Conservation (phyloP, 495 filamentous ascomycete genomes). For the Neurospora sp. region DNA sequence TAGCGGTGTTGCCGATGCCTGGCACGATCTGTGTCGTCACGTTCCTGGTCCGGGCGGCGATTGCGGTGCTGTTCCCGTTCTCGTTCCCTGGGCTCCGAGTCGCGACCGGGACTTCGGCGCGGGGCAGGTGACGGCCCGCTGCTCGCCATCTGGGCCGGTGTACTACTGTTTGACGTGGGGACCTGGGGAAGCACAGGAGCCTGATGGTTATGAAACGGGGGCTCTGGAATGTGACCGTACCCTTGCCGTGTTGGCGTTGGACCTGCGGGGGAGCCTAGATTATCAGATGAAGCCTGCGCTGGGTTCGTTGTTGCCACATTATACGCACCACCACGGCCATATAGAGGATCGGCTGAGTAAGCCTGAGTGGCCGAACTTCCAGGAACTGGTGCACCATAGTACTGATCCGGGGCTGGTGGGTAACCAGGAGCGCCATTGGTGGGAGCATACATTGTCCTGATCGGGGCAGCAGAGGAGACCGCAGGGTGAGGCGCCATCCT, state of each 20-base stretch:
- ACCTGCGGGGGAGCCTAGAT: constrained; percentile 43
- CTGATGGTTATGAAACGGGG: constrained; percentile 19
- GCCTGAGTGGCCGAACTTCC: constrained; percentile 20
- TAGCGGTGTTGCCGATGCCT: constrained; percentile 20
- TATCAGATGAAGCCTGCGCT: constrained; percentile 35
- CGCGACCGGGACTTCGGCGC: constrained; percentile 31
- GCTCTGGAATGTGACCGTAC: constrained; percentile 25
- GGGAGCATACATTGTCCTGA: constrained; percentile 11
- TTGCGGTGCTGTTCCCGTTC: constrained; percentile 11
- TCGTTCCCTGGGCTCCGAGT: constrained; percentile 30
- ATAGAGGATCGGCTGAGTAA: constrained; percentile 36
- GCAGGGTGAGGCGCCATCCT: constrained; percentile 15
- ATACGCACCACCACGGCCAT: constrained; percentile 43
- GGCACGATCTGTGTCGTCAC: constrained; percentile 20
- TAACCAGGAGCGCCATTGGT: constrained; percentile 11
- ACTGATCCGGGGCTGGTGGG: constrained; percentile 17
- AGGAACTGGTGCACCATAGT: constrained; percentile 23
- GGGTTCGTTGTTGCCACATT: constrained; percentile 17
- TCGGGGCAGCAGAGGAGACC: constrained; percentile 14
- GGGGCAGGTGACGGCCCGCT: constrained; percentile 21
- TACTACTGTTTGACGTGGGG: constrained; percentile 12
- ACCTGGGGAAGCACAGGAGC: constrained; percentile 6
- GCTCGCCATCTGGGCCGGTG: constrained; percentile 22
- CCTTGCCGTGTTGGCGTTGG: constrained; percentile 24
- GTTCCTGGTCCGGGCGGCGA: constrained; percentile 16